Base-by-base conservation (phyloP, 1,284 basidiomycete species). In the Papiliotrema terrestris region DNA sequence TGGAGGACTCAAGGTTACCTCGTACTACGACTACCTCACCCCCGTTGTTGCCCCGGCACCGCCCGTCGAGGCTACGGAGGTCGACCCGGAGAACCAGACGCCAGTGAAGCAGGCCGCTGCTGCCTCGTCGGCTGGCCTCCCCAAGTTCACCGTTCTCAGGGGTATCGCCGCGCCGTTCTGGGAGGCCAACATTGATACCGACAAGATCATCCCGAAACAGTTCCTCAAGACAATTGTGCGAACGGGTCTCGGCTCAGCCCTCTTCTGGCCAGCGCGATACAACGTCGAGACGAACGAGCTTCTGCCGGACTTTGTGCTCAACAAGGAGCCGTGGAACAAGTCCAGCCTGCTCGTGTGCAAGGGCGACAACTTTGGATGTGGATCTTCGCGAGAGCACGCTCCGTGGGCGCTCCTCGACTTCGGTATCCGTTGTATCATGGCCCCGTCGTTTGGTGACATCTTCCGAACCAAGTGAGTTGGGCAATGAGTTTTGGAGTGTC, bases 351-450 rank as follows among this genome's bases (percentile, higher is more conserved):
- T 97, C 41, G 87, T 97, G 45, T 91, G 88, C 70, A 91, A 86
- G 8, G 93, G 90, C 37, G 83, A 83, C 68, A 97, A 97, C 82
- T 97, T 97, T 78, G 93, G 93, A 14, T 97, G 93, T 67, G 93
- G 91, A 36, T 92, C 86, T 74, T 94, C 87, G 71, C 87, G 89
- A 61, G 94, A 97, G 75, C 94, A 97, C 72, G 93, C 93, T 15
- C 91, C 92, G 1, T 97, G 93, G 93, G 92, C 92, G 73, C 80
- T 97, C 83, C 90, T 92, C 69, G 91, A 97, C 77, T 97, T 96
- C 72, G 93, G 93, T 29, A 95, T 97, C 69, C 84, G 88, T 55
- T 90, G 88, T 73, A 80, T 97, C 65, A 93, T 97, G 71, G 91
- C 92, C 0, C 91, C 91, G 2, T 92, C 88, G 68, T 95, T 95